Conservation (phyloP, 441 rosid species). For the Adansonia madagascariensis region DNA sequence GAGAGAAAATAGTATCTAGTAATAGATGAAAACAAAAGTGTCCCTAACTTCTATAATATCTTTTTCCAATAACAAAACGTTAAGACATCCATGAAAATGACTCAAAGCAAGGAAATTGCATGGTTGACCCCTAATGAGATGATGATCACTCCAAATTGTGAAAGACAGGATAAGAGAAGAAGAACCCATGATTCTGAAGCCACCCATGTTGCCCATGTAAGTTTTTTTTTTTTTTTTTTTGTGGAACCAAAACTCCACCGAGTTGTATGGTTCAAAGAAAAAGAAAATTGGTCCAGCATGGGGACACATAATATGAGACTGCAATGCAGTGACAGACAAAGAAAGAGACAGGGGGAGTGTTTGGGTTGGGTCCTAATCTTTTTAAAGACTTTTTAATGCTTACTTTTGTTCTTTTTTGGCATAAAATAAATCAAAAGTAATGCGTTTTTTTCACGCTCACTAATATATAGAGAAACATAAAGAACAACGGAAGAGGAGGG, state of each 20-base stretch:
- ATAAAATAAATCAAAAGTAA: no score
- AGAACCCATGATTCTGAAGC: neutral
- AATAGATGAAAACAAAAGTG: neutral
- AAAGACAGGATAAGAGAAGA: neutral
- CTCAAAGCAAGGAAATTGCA: neutral
- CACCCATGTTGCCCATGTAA: conserved; percentile 3
- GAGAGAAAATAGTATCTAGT: neutral
- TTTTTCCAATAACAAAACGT: conserved; percentile 1
- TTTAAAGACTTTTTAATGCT: no score
- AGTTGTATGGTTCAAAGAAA: conserved; percentile 30
- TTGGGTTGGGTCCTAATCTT: no score
- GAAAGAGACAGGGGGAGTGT: no score
- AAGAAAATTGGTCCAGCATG: conserved; percentile 17
- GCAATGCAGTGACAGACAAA: no score
- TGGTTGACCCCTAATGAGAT: conserved; percentile 10
- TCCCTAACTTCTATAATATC: neutral
- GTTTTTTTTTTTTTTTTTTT: neutral
- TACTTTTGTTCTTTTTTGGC: no score
- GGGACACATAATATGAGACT: no score
- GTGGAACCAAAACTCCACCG: conserved; percentile 36
- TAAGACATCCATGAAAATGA: conserved; percentile 1
- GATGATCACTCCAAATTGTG: neutral
- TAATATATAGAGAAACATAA: no score
- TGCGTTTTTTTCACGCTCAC: no score
- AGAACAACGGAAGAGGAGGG: no score